Base-by-base conservation (phyloP, 805 yeast genomes). In the Candida qinlingensis region DNA sequence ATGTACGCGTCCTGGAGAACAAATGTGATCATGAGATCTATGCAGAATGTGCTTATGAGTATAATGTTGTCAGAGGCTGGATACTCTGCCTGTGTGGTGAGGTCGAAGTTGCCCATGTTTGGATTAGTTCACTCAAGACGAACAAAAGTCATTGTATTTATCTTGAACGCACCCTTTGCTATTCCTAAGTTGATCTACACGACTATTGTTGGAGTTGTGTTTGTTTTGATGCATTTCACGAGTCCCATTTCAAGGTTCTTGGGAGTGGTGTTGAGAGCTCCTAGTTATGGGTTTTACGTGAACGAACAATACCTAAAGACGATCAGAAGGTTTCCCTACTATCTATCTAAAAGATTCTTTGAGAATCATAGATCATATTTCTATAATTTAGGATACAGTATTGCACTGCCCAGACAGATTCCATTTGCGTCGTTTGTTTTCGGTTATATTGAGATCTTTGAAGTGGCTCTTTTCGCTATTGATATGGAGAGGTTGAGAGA, bases 361-460 rank as follows among this genome's bases (percentile, higher is more conserved):
- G 26, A 5, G 3, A 42, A 40, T 12, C 38, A 47, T 28, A 43
- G 50, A 30, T 13, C 6, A 27, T 26, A 37, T 4, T 47, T 29
- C 34, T 47, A 47, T 26, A 47, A 47, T 36, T 28, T 47, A 4
- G 50, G 50, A 9, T 41, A 36, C 13, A 47, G 50, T 28, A 47
- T 47, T 33, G 29, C 29, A 2, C 30, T 47, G 10, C 47, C 47
- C 11, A 44, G 44, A 26, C 42, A 47, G 12, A 7, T 47, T 10
- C 50, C 50, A 31, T 36, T 47, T 25, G 40, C 40, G 11, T 39
- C 47, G 1, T 47, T 47, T 12, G 27, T 47, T 6, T 44, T 37
- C 30, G 50, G 50, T 7, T 47, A 47, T 35, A 36, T 47, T 29
- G 50, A 47, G 25, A 42, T 44, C 6, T 47, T 47, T 40, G 50